A percentile compares a stretch with the other conserved stretches of the same genome.
Evolutionary conservation across 768 basidiomycete species (phyloP).

Genomic region (Daedalea quercina): DNA sequence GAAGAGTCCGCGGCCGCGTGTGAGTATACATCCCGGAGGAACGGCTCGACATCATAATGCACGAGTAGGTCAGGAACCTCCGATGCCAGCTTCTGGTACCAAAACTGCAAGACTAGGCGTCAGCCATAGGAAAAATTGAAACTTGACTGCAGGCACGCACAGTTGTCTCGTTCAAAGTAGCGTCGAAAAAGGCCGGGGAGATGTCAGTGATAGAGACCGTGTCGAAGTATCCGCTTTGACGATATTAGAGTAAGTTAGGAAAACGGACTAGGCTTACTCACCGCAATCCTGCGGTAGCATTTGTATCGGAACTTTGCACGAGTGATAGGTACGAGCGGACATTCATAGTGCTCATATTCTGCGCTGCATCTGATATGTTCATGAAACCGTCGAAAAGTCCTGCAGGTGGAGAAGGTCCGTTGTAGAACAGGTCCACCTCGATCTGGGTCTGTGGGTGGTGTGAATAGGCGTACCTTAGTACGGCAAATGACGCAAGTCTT

Average conservation of each 20-base stretch:
- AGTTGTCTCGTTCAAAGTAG: conserved; percentile 33
- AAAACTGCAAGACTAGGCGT: conserved; percentile 25
- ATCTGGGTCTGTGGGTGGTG: not conserved
- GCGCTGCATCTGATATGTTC: conserved; percentile 32
- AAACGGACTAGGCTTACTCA: conserved; percentile 24
- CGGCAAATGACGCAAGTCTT: conserved; percentile 42
- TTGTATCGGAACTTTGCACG: conserved; percentile 31
- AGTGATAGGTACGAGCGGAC: conserved; percentile 36
- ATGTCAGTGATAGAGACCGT: conserved; percentile 31
- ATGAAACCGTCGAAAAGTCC: conserved; percentile 49
- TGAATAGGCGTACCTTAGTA: conserved; percentile 40
- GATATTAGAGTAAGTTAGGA: not conserved
- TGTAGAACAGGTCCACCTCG: conserved; percentile 43
- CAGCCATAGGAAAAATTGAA: not conserved
- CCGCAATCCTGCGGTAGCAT: conserved; percentile 27
- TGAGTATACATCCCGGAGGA: conserved; percentile 31
- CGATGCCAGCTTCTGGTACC: conserved; percentile 27
- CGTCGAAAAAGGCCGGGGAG: conserved; percentile 27
- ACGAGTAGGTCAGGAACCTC: conserved; percentile 26
- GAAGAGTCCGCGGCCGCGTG: conserved; percentile 31
- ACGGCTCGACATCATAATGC: conserved; percentile 39
- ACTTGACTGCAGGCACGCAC: conserved; percentile 12
- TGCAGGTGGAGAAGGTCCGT: conserved; percentile 40
- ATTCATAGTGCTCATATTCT: conserved; percentile 35
- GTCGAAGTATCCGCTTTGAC: conserved; percentile 15